phyloP scores from a whole-genome alignment of 2,329 filamentous ascomycete species.

The Elsinoe necatrix region DNA sequence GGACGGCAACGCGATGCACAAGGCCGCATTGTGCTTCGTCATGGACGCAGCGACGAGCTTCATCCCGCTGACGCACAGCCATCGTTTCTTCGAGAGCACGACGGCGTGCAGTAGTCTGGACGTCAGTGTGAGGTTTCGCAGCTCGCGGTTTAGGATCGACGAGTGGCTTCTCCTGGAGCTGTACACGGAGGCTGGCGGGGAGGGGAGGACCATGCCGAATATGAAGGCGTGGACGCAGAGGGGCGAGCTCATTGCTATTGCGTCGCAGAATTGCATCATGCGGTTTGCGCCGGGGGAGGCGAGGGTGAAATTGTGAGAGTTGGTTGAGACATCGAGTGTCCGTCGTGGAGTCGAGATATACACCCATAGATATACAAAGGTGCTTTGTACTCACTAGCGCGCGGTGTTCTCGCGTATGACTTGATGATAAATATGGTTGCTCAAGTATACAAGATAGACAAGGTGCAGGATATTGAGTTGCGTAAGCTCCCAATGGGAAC shows the following conservation, averaged over 20 bases:
- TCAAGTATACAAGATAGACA: no score
- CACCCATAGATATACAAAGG: no score
- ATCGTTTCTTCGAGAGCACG: not conserved
- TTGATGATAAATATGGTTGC: no score
- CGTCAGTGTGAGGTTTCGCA: not conserved
- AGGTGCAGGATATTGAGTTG: no score
- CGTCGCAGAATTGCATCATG: not conserved
- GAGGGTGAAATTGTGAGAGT: not conserved
- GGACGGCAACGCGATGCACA: not conserved
- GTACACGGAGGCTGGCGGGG: not conserved
- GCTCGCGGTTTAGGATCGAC: not conserved
- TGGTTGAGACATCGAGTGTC: no score
- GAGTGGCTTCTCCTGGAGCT: not conserved
- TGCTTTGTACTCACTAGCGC: no score
- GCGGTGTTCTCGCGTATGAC: no score
- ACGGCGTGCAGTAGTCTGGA: not conserved
- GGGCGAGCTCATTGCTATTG: not conserved
- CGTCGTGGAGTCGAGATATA: not conserved
- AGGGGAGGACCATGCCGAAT: not conserved
- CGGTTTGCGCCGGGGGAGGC: not conserved
- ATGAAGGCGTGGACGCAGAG: not conserved
- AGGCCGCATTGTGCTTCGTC: not conserved
- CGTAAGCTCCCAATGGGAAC: no score
- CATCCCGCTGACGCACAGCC: not conserved
- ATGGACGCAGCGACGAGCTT: not conserved